Evolutionary conservation across 2,329 filamentous ascomycete genomes (phyloP).

Genomic region (Aspergillus latus): DNA sequence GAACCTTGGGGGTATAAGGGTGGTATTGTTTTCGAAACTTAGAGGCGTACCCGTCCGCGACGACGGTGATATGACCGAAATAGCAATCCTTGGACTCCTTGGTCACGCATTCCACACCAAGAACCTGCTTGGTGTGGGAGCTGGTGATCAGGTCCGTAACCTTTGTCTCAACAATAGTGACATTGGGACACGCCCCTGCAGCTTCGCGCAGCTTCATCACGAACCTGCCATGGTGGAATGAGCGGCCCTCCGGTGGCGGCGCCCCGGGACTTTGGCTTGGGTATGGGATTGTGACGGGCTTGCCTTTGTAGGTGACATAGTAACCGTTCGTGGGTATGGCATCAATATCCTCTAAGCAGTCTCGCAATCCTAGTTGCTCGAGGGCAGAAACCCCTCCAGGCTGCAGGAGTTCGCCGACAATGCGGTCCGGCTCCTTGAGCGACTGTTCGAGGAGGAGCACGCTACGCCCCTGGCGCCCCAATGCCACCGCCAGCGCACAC

Average conservation of each 20-base stretch:
- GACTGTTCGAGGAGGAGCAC: constrained; percentile 86
- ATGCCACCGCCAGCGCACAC: constrained; percentile 77
- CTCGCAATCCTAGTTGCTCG: constrained; percentile 72
- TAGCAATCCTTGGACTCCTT: constrained; percentile 68
- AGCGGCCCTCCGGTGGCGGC: constrained; percentile 67
- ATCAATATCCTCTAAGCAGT: constrained; percentile 88
- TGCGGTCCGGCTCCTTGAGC: constrained; percentile 89
- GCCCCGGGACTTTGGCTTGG: constrained; percentile 57
- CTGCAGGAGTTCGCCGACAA: constrained; percentile 92
- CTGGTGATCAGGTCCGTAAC: constrained; percentile 73
- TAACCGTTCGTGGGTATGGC: constrained; percentile 80
- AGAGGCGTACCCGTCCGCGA: constrained; percentile 89
- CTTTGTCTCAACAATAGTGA: constrained; percentile 88
- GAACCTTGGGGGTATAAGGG: constrained; percentile 64
- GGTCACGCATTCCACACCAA: constrained; percentile 78
- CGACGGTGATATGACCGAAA: constrained; percentile 83
- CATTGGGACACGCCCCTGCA: constrained; percentile 73
- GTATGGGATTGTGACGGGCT: constrained; percentile 75
- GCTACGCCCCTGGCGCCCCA: constrained; percentile 85
- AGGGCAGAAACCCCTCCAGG: constrained; percentile 84
- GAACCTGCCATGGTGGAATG: constrained; percentile 94
- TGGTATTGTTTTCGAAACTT: constrained; percentile 84
- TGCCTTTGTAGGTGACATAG: constrained; percentile 77
- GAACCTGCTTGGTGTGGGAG: constrained; percentile 66
- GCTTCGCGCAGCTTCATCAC: constrained; percentile 77